A percentile compares a stretch with the other conserved stretches of the same genome.
phyloP scores from a whole-genome alignment of 768 basidiomycete species.

The Leccinellum albellum region DNA sequence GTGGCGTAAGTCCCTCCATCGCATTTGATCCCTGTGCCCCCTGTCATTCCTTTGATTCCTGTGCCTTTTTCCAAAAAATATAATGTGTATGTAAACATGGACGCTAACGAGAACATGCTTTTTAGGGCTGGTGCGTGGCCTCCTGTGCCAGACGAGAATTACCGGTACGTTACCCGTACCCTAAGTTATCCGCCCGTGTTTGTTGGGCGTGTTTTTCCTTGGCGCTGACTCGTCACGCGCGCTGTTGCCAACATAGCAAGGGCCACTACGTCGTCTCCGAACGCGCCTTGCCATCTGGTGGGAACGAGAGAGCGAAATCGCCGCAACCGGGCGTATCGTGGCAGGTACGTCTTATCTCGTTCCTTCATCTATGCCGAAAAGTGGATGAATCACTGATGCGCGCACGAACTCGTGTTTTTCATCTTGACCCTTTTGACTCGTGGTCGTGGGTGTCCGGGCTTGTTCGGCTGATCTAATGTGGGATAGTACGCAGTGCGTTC shows the following conservation, averaged over 20 bases:
- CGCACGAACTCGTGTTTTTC: neutral
- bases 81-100: neutral
- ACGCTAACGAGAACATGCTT: neutral
- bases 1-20: constrained; percentile 49
- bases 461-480: neutral
- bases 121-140: constrained; percentile 72
- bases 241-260: constrained; percentile 33
- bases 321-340: constrained; percentile 60
- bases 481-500: constrained; percentile 60
- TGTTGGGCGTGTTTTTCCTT: neutral
- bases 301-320: constrained; percentile 59
- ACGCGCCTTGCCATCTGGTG: constrained; percentile 34
- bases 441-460: neutral
- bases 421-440: neutral
- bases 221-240: neutral
- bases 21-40: neutral
- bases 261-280: constrained; percentile 76
- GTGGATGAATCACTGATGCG: constrained; percentile 15
- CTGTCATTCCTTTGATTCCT: neutral
- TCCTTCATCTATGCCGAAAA: constrained; percentile 12
- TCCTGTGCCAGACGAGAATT: constrained; percentile 70
- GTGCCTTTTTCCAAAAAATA: neutral
- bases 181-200: constrained; percentile 12
- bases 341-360: constrained; percentile 50
- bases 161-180: constrained; percentile 45